phyloP scores from a whole-genome alignment of 257 asterid species.

The Voacanga thouarsii region DNA sequence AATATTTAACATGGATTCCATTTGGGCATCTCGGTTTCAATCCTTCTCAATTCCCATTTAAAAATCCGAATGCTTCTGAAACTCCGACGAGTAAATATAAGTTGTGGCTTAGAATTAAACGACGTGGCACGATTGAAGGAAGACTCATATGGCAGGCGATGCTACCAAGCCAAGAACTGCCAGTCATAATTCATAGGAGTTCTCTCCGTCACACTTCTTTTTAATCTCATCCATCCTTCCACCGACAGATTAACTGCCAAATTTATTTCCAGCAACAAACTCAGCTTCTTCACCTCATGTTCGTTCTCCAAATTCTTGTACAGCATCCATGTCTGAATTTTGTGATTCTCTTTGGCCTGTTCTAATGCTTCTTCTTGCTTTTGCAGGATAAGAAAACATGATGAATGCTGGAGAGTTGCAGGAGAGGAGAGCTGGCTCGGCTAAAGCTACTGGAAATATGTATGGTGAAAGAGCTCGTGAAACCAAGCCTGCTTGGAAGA shows the following conservation, averaged over 20 bases:
- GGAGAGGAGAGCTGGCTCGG: conserved; percentile 37
- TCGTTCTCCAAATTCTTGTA: background rate
- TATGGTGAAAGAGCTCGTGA: conserved; percentile 32
- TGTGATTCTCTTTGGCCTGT: background rate
- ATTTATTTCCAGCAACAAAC: conserved; percentile 14
- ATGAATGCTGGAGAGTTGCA: conserved; percentile 29
- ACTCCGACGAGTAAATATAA: background rate
- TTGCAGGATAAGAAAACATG: background rate
- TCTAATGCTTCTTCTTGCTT: background rate
- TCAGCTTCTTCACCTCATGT: background rate
- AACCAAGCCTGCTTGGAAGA: conserved; percentile 31
- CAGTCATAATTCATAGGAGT: conserved; percentile 35
- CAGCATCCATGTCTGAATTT: background rate
- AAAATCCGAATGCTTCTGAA: background rate
- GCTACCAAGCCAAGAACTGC: conserved; percentile 49
- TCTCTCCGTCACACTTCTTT: conserved; percentile 24
- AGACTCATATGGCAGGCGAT: conserved; percentile 49
- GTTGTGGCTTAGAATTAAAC: conserved; percentile 17
- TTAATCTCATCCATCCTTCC: conserved; percentile 6
- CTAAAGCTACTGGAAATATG: conserved; percentile 42
- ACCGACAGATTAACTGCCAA: conserved; percentile 6
- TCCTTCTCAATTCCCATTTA: background rate
- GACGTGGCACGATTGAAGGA: conserved; percentile 22
- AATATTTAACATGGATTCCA: no score
- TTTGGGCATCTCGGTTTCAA: no score